Base-by-base conservation (phyloP, 2,329 filamentous ascomycete genomes). In the Acarospora socialis region DNA sequence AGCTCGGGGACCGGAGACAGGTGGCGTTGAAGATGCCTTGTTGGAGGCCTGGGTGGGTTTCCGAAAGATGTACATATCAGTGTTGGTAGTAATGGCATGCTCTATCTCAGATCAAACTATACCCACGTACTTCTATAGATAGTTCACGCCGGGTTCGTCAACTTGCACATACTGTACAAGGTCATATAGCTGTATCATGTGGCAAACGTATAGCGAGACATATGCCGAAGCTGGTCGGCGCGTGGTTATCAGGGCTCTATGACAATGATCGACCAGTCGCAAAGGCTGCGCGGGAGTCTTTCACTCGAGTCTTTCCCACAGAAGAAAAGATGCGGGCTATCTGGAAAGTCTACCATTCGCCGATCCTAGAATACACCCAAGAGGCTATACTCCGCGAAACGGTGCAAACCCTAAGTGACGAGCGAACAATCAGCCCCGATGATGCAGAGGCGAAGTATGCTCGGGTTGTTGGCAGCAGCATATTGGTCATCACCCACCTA, bases 231-330 rank as follows among this genome's bases (percentile, higher is more conserved):
- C 65, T 92, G 21, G 75, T 92, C 27, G 84, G 80, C 7, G 68
- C 82, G n/a, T 98, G 92, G 90, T 67, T 95, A 8, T 80, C 81
- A 5, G 90, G 87, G 1, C 70, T 79, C 2, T 92, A 84, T 50
- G 90, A 98, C 53, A 78, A 72, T 43, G 87, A 98, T 49, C 73
- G 75, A 34, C 66, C 67, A 12, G 83, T 84, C 9, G 66, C 79
- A 5, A 73, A 75, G 35, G 73, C 81, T n/a, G 84, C 86, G 2
- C 67, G 70, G 36, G 77, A 87, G 27, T 80, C 86, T 0, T 63
- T 94, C 12, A 68, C 70, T 1, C 69, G 68, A 2, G 81, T 93
- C 23, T 77, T 95, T 34, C 69, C 70, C 13, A 83, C 78, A 0
- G 70, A 80, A 12, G 83, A 92, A 34, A 98, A 94, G 56, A 61